A percentile compares a stretch with the other conserved stretches of the same genome.
Evolutionary conservation across 2,329 filamentous ascomycete genomes (phyloP).

Genomic region (Verticillium dahliae): DNA sequence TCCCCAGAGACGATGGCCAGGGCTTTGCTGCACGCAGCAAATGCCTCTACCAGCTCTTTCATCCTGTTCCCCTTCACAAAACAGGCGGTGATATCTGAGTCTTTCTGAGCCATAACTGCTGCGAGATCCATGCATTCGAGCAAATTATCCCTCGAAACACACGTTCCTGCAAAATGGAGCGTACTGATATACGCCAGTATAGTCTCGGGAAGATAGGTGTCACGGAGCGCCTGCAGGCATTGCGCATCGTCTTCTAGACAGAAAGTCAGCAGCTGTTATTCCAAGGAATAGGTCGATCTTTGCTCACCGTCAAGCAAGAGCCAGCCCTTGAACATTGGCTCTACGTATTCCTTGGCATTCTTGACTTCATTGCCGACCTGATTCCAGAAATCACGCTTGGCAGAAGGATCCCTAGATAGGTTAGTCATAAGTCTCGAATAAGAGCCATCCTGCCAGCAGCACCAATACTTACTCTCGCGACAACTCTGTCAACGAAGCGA

Average conservation of each 20-base stretch:
- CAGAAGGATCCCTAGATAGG: conserved; percentile 19
- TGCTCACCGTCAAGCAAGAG: conserved; percentile 50
- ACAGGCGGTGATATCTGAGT: conserved; percentile 57
- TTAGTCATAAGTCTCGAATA: conserved; percentile 16
- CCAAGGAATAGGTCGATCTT: not conserved
- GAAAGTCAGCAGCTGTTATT: not conserved
- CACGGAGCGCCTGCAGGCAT: conserved; percentile 60
- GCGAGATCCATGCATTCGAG: conserved; percentile 85
- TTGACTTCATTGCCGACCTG: conserved; percentile 49
- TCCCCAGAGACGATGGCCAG: conserved; percentile 51
- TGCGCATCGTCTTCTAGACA: conserved; percentile 11
- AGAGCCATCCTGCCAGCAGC: not conserved
- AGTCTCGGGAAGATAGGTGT: conserved; percentile 77
- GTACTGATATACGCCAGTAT: conserved; percentile 78
- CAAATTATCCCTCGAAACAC: conserved; percentile 68
- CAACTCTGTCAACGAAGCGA: conserved; percentile 49
- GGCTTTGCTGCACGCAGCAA: conserved; percentile 72
- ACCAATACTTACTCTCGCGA: conserved; percentile 40
- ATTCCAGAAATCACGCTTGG: conserved; percentile 43
- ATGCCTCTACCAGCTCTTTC: conserved; percentile 67
- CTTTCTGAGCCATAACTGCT: conserved; percentile 64
- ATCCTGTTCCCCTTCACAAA: conserved; percentile 62
- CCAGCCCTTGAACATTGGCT: conserved; percentile 60
- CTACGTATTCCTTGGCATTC: conserved; percentile 47
- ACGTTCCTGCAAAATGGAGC: conserved; percentile 71